Percentiles rank a stretch among this genome's conserved stretches.
These are phyloP conservation scores for Microdochium paspali DNA, from an alignment of 2,329 filamentous ascomycete species.

Conservation along the genomic window DNA sequence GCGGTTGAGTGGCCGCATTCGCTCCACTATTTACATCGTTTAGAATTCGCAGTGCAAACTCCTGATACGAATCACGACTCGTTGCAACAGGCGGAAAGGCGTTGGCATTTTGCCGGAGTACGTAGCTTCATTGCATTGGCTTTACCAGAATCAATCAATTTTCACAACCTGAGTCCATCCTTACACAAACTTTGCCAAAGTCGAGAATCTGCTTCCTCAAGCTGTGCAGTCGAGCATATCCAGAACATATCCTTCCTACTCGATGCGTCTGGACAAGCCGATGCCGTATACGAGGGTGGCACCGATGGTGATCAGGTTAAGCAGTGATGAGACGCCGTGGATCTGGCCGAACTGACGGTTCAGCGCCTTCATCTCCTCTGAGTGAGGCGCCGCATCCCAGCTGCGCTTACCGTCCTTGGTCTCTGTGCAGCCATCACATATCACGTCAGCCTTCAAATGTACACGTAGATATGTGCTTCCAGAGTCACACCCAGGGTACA, in stretches of 20 bases:
- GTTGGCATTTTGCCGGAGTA: too few relatives aligned
- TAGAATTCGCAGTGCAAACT: too few relatives aligned
- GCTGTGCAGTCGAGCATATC: too few relatives aligned
- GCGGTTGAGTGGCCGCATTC: too few relatives aligned
- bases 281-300: conserved; percentile 71
- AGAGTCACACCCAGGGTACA: too few relatives aligned
- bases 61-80: too few relatives aligned
- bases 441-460: neutral
- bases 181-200: neutral
- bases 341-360: conserved; percentile 72
- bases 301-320: conserved; percentile 65
- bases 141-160: too few relatives aligned
- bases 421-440: conserved; percentile 37
- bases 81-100: too few relatives aligned
- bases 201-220: neutral
- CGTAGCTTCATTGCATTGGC: too few relatives aligned
- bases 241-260: conserved; percentile 17
- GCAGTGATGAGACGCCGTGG: conserved; percentile 71
- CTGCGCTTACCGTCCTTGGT: conserved; percentile 83
- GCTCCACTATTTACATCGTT: too few relatives aligned
- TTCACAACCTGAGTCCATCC: too few relatives aligned
- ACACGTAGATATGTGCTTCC: too few relatives aligned
- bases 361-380: conserved; percentile 69
- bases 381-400: conserved; percentile 71
- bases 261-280: conserved; percentile 55